Conservation (phyloP, 176 grass and related monocot genomes). For the Oryza glaberrima region DNA sequence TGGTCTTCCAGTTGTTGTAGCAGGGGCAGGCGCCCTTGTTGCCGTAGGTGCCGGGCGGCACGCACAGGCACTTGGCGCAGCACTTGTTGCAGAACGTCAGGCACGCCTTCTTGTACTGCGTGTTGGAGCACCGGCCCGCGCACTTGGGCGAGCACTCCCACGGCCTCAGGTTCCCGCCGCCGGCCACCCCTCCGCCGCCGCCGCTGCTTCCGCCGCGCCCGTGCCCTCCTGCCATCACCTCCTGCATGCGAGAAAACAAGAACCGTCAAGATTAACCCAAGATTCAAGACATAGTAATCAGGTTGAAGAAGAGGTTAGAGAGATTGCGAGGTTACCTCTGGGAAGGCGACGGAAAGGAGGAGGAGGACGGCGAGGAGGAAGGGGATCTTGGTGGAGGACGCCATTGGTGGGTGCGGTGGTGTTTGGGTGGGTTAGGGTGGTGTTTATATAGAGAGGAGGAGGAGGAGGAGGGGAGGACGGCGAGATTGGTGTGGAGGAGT, state of each 20-base stretch:
- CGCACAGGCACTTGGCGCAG: slow-evolving; percentile 63
- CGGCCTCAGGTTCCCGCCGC: slow-evolving; percentile 36
- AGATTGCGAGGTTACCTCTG: not conserved
- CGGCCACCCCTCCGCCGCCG: not conserved
- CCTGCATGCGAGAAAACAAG: not conserved
- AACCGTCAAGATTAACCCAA: not conserved
- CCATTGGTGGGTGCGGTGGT: not conserved
- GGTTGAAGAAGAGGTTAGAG: not conserved
- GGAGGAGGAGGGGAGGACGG: not conserved
- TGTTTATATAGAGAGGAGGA: not conserved
- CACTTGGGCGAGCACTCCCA: slow-evolving; percentile 56
- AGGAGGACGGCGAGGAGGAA: slow-evolving; percentile 35
- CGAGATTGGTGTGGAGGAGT: slow-evolving; percentile 10
- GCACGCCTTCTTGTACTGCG: slow-evolving; percentile 66
- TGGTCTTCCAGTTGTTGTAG: slow-evolving; percentile 84
- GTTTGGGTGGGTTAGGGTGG: not conserved
- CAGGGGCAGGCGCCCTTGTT: slow-evolving; percentile 63
- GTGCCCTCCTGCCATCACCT: not conserved
- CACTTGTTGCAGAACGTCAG: slow-evolving; percentile 67
- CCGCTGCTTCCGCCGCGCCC: not conserved
- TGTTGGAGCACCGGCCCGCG: slow-evolving; percentile 35
- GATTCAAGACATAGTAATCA: too few relatives aligned
- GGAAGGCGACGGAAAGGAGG: slow-evolving; percentile 45
- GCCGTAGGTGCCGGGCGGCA: slow-evolving; percentile 63
- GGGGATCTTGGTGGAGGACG: slow-evolving; percentile 21